These are phyloP conservation scores for Orbilia oligospora DNA, from an alignment of 2,329 filamentous ascomycete genomes.

Conservation along the genomic window DNA sequence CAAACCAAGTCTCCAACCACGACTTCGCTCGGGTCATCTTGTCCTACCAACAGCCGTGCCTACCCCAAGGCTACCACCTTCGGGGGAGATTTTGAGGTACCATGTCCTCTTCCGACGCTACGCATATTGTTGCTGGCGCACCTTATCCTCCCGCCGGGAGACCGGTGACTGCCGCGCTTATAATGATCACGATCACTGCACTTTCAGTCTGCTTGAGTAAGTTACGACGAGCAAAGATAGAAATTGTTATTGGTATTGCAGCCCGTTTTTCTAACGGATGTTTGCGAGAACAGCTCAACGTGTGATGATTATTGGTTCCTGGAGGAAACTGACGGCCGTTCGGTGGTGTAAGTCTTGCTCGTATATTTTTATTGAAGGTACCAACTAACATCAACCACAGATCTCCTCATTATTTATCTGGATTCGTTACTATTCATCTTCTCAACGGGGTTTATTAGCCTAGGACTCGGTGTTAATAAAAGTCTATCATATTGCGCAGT, in stretches of 20 bases:
- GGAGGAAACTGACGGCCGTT: conserved; percentile 38
- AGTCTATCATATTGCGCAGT: conserved; percentile 71
- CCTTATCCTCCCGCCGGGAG: conserved; percentile 26
- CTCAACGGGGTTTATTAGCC: conserved; percentile 72
- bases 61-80: conserved; percentile 33
- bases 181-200: conserved; percentile 36
- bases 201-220: conserved; percentile 43
- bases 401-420: conserved; percentile 73
- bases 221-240: not conserved
- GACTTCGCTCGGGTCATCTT: conserved; percentile 40
- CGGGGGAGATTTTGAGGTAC: conserved; percentile 2
- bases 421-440: conserved; percentile 75
- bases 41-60: conserved; percentile 31
- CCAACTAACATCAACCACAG: conserved; percentile 65
- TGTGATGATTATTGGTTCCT: conserved; percentile 22
- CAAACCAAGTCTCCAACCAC: conserved; percentile 45
- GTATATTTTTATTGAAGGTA: not conserved
- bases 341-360: conserved; percentile 39
- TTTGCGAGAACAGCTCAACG: conserved; percentile 28
- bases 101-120: conserved; percentile 24
- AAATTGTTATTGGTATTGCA: not conserved
- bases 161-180: conserved; percentile 5
- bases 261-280: not conserved
- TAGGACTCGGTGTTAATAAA: conserved; percentile 72
- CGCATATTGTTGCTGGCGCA: conserved; percentile 17